Evolutionary conservation across 2,329 filamentous ascomycete species (phyloP), one percentile per base, ranked within the genome.

Genomic region (Diplodia sapinea): DNA sequence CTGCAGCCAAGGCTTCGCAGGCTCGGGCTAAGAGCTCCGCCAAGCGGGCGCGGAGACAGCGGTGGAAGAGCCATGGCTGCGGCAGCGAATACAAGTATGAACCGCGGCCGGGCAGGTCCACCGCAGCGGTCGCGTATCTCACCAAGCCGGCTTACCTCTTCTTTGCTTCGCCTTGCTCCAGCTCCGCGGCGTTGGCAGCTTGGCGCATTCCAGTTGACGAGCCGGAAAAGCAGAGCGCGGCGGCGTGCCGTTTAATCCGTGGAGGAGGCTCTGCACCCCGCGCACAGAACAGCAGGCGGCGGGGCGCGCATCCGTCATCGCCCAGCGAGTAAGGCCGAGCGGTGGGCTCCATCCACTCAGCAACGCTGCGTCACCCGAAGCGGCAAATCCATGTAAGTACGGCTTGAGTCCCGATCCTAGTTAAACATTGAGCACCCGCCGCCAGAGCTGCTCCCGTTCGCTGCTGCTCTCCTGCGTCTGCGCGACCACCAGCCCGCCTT

Each of bases 271-370:
- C 59, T 63, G 47, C 50, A 33, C 59, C 59, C 59, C 59, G 47
- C 59, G 59, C 59, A 63, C 47, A 23, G 59, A 51, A 63, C 59
- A 51, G 26, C 59, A 31, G 59, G 47, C 59, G 57, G 57, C 57
- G 59, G 59, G 59, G 59, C 59, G 43, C 59, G 11, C 13, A 43
- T 51, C 47, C 59, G 59, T 63, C 59, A 63, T 63, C 26, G 59
- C 47, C 59, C 59, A 63, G 59, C 59, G 59, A 63, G 59, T 63
- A 63, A 50, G 59, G 59, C 59, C 59, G 59, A 63, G 59, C 59
- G 47, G 59, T 51, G 59, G 59, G 59, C 59, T 15, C 23, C 29
- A 51, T 51, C 23, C 29, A 63, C 50, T 51, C 3, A 12, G 9
- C 36, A 12, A 12, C 11, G 59, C 59, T 63, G 59, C 59, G 59